Evolutionary conservation across 2,329 filamentous ascomycete genomes (phyloP).

Genomic region (Fusarium sp.): DNA sequence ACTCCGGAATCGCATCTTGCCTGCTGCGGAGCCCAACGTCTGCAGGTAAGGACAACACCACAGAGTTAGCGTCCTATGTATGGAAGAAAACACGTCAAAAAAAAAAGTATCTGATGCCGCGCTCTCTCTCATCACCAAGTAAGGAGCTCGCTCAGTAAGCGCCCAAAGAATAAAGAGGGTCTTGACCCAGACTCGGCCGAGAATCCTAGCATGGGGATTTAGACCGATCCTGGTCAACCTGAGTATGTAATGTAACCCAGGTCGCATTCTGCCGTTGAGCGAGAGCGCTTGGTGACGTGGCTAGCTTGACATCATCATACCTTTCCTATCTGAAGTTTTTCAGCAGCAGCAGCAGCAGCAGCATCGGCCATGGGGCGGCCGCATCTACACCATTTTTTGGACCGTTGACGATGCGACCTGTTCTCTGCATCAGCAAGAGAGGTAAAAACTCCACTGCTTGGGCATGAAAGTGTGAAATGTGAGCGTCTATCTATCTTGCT

Average conservation of each 20-base stretch:
- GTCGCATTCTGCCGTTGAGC: not conserved
- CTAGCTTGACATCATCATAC: not conserved
- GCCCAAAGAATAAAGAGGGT: not conserved
- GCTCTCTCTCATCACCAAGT: not conserved
- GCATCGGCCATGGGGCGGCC: not conserved
- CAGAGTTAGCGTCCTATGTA: not conserved
- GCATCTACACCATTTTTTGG: not conserved
- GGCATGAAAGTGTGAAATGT: not conserved
- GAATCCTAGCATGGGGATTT: not conserved
- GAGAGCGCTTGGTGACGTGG: not conserved
- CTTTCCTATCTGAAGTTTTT: not conserved
- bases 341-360: not conserved
- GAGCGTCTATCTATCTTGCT: not conserved
- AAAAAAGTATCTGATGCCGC: not conserved
- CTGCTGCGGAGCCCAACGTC: not conserved
- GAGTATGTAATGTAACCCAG: not conserved
- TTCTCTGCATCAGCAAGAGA: not conserved
- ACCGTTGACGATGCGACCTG: not conserved
- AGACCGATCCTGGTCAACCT: not conserved
- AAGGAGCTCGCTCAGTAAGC: not conserved
- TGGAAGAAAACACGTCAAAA: not conserved
- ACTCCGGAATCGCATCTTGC: not conserved
- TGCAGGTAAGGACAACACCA: not conserved
- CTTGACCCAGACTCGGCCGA: not conserved
- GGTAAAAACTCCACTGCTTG: not conserved